Evolutionary conservation across 1,284 basidiomycete species (phyloP), one percentile per base, ranked within the genome.

Genomic region (Ganoderma meredithae): DNA sequence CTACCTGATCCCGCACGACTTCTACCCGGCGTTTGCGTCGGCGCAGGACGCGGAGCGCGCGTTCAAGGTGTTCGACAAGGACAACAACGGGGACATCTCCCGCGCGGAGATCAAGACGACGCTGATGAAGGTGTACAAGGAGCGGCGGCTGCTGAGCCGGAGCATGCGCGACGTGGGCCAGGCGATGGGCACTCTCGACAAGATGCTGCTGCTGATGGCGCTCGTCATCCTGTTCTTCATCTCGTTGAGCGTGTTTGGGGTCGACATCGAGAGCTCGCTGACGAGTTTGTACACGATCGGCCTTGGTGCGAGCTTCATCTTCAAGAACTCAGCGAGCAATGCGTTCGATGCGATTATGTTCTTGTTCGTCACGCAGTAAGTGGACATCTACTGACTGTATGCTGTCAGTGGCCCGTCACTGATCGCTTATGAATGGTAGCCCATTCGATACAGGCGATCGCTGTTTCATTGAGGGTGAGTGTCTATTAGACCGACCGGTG

Each of bases 291-390:
- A 92, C 76, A 83, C 90, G 10, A 75, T 92, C 70, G 86, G 83
- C 25, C 86, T 93, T 67, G 92, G 89, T 3, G 87, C 86, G 19
- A 92, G 90, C 74, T 94, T 94, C 73, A 85, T 94, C 69, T 94
- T 94, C 83, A 92, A 91, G 81, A 87, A 84, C 72, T 80, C 91
- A 10, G 89, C 91, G 25, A 88, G 87, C 67, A 85, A 82, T 67
- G 88, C 88, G 49, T 94, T 94, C 74, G 92, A 93, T 79, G 85
- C 91, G 53, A 89, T 93, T 74, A 90, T 93, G 85, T 91, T 93
- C 76, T 78, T 93, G 72, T 94, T 93, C 77, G 91, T 93, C 53
- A 90, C 91, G 7, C 92, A 94, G 89, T 92, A 71, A 67, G 89
- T 83, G 88, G 82, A 27, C 19, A 53, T 12, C 15, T 25, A 27